phyloP scores from a whole-genome alignment of 2,329 filamentous ascomycete genomes.

The Diplodia sapinea region DNA sequence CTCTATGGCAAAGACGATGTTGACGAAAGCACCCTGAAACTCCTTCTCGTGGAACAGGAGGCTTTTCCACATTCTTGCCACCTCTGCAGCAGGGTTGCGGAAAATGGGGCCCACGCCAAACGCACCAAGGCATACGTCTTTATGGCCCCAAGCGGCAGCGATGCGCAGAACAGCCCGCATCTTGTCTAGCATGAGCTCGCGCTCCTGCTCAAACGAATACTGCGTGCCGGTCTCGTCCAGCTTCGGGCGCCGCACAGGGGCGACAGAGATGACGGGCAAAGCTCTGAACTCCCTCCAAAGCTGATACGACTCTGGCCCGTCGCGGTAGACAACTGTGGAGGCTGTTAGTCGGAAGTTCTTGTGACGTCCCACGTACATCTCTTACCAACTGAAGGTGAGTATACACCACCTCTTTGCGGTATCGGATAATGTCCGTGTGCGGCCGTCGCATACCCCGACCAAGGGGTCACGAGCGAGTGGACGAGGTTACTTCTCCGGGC shows the following conservation, averaged over 20 bases:
- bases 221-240: constrained; percentile 69
- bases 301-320: constrained; percentile 67
- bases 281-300: constrained; percentile 55
- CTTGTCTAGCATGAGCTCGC: constrained; percentile 74
- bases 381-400: constrained; percentile 70
- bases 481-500: constrained; percentile 76
- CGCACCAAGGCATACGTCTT: constrained; percentile 51
- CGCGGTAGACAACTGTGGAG: constrained; percentile 69
- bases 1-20: constrained; percentile 55
- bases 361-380: background rate
- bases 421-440: constrained; percentile 69
- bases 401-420: constrained; percentile 70
- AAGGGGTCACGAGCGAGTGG: constrained; percentile 69
- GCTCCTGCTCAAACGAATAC: constrained; percentile 75
- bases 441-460: constrained; percentile 44
- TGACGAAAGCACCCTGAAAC: constrained; percentile 52
- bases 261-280: constrained; percentile 75
- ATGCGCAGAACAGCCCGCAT: constrained; percentile 74
- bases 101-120: constrained; percentile 55
- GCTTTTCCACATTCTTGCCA: constrained; percentile 53
- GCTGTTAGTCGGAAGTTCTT: background rate
- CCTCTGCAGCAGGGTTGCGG: constrained; percentile 51
- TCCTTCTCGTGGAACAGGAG: constrained; percentile 52
- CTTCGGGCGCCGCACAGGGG: constrained; percentile 75
- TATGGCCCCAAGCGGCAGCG: constrained; percentile 56